These are phyloP conservation scores for Tetragonia tetragonoides DNA, from an alignment of 148 eudicot species.

Conservation along the genomic window DNA sequence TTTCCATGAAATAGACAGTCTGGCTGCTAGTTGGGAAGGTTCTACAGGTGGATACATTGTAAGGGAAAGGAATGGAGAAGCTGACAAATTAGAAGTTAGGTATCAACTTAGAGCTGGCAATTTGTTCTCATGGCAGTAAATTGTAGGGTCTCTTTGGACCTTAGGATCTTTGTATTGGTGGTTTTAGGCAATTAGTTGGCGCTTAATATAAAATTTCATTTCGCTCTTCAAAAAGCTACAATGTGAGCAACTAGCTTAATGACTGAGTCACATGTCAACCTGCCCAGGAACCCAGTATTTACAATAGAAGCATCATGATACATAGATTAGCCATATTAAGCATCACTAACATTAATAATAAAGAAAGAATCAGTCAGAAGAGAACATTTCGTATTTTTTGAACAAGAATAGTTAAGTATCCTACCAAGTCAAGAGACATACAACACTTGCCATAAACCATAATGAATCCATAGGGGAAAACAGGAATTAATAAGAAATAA, in stretches of 20 bases:
- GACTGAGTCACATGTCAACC: conserved; percentile 7
- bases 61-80: too few species aligned
- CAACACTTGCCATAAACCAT: background rate
- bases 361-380: background rate
- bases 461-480: background rate
- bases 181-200: too few species aligned
- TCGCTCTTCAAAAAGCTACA: background rate
- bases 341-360: background rate
- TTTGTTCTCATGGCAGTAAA: too few species aligned
- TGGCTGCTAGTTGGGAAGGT: too few species aligned
- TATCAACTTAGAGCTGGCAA: too few species aligned
- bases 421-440: background rate
- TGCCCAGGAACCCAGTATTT: background rate
- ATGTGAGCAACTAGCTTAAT: background rate
- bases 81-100: too few species aligned
- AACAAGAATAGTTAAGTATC: conserved; percentile 1
- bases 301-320: background rate
- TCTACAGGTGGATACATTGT: too few species aligned
- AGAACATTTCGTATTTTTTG: background rate
- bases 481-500: background rate
- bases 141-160: too few species aligned
- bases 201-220: too few species aligned
- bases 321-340: conserved; percentile 1
- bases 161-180: too few species aligned
- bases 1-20: too few species aligned